phyloP scores from a whole-genome alignment of 176 grass and related monocot genomes.

The Eremochloa ophiuroides region DNA sequence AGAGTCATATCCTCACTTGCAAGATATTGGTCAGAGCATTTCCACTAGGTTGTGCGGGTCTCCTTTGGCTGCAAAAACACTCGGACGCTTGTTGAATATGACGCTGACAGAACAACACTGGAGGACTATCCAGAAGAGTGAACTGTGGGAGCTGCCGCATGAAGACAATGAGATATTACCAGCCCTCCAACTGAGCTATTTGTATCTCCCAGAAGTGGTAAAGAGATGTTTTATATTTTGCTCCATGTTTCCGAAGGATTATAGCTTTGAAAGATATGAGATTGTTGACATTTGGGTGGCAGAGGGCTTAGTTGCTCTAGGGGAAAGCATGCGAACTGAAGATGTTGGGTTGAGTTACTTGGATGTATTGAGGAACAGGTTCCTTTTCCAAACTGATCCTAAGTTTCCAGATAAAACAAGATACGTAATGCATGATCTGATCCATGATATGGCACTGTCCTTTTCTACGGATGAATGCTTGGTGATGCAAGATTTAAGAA shows the following conservation, averaged over 20 bases:
- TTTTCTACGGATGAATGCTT: constrained; percentile 11
- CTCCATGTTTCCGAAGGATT: constrained; percentile 30
- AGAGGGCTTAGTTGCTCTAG: not conserved
- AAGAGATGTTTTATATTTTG: constrained; percentile 35
- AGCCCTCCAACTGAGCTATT: constrained; percentile 40
- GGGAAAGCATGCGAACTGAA: not conserved
- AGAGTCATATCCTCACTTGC: not conserved
- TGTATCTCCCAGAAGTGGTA: constrained; percentile 30
- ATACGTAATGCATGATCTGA: constrained; percentile 37
- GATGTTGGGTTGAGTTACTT: not conserved
- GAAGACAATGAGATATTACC: constrained; percentile 24
- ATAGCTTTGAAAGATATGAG: not conserved
- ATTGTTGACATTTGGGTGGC: constrained; percentile 4
- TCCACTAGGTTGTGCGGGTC: not conserved
- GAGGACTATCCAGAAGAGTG: constrained; percentile 16
- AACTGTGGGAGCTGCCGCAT: constrained; percentile 12
- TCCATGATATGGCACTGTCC: constrained; percentile 37
- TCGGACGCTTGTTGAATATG: constrained; percentile 18
- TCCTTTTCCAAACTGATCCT: not conserved
- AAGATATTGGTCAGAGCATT: constrained; percentile 13
- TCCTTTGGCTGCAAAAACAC: constrained; percentile 36
- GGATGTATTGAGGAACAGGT: not conserved
- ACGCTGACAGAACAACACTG: not conserved
- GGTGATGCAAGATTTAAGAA: not conserved
- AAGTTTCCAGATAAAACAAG: not conserved